A percentile compares a stretch with the other conserved stretches of the same genome.
These are phyloP conservation scores for Podospora pseudopauciseta DNA, from an alignment of 495 filamentous ascomycete species.

Conservation along the genomic window DNA sequence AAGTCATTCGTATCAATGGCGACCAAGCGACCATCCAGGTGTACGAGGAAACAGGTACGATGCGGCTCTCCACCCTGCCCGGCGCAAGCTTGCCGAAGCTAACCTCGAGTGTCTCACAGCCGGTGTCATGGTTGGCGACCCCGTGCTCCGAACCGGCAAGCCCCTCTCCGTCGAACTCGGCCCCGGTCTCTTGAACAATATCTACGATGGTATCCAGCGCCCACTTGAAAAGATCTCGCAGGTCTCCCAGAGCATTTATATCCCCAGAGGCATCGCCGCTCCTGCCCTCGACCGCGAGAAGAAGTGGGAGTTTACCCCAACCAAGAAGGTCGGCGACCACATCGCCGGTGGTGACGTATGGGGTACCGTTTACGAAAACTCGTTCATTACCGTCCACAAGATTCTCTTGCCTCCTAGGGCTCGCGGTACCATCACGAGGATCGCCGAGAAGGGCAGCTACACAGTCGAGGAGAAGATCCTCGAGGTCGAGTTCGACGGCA, in stretches of 20 bases:
- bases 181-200: constrained; percentile 96
- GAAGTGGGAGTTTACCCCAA: constrained; percentile 93
- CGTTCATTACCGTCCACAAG: constrained; percentile 89
- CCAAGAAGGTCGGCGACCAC: constrained; percentile 90
- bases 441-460: constrained; percentile 85
- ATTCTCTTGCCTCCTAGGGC: constrained; percentile 91
- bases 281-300: constrained; percentile 82
- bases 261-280: constrained; percentile 88
- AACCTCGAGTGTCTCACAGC: constrained; percentile 47
- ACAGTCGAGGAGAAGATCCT: constrained; percentile 92
- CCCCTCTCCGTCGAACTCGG: constrained; percentile 96
- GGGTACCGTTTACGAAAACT: constrained; percentile 94
- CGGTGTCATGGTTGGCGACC: constrained; percentile 94
- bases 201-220: constrained; percentile 98
- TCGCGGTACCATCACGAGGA: constrained; percentile 83
- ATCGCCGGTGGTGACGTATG: constrained; percentile 95
- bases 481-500: constrained; percentile 95
- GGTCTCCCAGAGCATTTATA: constrained; percentile 83
- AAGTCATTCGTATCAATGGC: constrained; percentile 95
- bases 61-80: not conserved
- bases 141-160: constrained; percentile 84
- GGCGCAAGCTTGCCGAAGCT: constrained; percentile 1
- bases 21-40: constrained; percentile 98
- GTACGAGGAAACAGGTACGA: constrained; percentile 93
- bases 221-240: constrained; percentile 81